Evolutionary conservation across 306 rosid genomes (phyloP), one percentile per base, ranked within the genome.

Genomic region (Canavalia ensiformis): DNA sequence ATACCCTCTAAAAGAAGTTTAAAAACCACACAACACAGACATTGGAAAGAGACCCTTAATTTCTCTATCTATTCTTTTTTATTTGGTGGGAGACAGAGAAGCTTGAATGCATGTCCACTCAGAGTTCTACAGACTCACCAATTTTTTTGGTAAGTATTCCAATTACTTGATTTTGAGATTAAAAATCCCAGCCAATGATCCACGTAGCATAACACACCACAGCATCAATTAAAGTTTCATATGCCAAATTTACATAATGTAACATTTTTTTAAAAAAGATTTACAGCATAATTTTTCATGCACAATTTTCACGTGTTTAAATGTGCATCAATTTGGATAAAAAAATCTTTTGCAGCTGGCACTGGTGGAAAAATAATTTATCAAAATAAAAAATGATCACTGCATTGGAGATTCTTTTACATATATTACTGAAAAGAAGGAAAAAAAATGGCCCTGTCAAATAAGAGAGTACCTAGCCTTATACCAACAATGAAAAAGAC

Each of bases 401-500:
- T 18, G 25, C 60, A 55, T 31, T 55, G 5, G 2, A 28, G 39
- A 73, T 35, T 39, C 41, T 39, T 39, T 5, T 39, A 18, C 4
- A 52, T 52, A 49, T 31, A 18, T 52, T 41, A 42, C 55, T 28
- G 7, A 2, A 28, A 42, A 45, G 25, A 52, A 78, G n/a, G 6
- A 12, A 42, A 56, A 31, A 30, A 79, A 49, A 58, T 4, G 51
- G 65, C 4, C 1, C 29, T 58, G 13, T 79, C 71, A 47, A 62
- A 81, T 13, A 47, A 49, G 72, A 63, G 60, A 6, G 29, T 5
- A 31, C 31, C 50, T 31, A 73, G 58, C 73, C 51, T 56, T 2
- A 41, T 3, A 54, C 79, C 29, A 73, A 42, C 75, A 72, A 29
- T 51, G 78, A 72, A 72, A 80, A 69, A 51, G 74, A 80, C 57